These are phyloP conservation scores for Phytophthora constricta DNA, from an alignment of 352 stramenopile species.

Conservation along the genomic window DNA sequence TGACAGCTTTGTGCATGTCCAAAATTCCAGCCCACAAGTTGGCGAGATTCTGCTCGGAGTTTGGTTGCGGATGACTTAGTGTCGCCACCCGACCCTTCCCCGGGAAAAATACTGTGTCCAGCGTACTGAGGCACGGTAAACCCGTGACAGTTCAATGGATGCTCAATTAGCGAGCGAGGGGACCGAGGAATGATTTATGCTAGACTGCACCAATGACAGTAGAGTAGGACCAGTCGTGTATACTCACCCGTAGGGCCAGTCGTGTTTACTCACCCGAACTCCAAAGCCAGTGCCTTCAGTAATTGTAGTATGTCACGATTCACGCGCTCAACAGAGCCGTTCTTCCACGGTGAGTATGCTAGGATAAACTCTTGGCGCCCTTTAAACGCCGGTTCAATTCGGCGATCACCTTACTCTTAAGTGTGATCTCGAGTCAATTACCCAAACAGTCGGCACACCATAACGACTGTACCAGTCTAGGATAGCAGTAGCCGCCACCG, in stretches of 20 bases:
- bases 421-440: not conserved
- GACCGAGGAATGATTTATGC: too few species aligned
- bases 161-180: too few species aligned
- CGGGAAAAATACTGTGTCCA: not conserved
- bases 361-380: not conserved
- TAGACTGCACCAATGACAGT: not conserved
- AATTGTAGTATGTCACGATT: not conserved
- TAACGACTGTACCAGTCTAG: slow-evolving; percentile 8
- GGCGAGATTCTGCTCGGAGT: not conserved
- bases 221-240: too few species aligned
- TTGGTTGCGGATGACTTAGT: not conserved
- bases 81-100: not conserved
- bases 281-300: not conserved
- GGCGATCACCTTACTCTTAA: slow-evolving; percentile 8
- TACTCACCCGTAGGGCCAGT: too few species aligned
- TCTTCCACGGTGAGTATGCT: slow-evolving; percentile 3
- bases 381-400: not conserved
- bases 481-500: not conserved
- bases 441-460: not conserved
- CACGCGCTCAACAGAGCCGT: not conserved
- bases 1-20: too few species aligned
- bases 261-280: not conserved
- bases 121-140: not conserved
- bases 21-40: too few species aligned
- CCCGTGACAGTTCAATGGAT: not conserved